Percentiles rank a stretch among this genome's conserved stretches.
Evolutionary conservation across 306 rosid genomes (phyloP).

Genomic region (Coriaria nepalensis): DNA sequence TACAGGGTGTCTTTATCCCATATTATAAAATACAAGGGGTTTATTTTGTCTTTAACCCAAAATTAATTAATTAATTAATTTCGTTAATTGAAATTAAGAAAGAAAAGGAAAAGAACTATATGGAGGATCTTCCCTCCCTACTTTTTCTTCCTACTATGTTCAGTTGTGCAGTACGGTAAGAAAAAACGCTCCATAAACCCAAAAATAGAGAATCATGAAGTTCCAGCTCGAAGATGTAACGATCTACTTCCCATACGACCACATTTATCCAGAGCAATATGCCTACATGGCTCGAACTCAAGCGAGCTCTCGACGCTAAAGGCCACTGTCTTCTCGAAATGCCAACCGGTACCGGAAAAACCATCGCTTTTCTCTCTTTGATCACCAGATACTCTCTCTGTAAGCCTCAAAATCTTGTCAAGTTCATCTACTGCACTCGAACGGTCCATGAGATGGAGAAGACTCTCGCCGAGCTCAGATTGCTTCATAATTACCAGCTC

Average conservation of each 20-base stretch:
- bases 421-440: constrained; percentile 86
- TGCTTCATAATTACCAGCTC: constrained; percentile 58
- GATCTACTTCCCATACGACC: constrained; percentile 79
- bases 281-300: constrained; percentile 81
- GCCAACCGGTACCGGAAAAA: constrained; percentile 94
- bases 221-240: constrained; percentile 66
- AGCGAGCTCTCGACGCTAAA: constrained; percentile 74
- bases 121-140: too few relatives aligned
- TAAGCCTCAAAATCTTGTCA: constrained; percentile 55
- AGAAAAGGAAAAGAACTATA: too few relatives aligned
- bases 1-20: too few relatives aligned
- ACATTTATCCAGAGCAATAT: constrained; percentile 87
- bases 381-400: constrained; percentile 77
- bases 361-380: constrained; percentile 70
- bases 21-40: too few relatives aligned
- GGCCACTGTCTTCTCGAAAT: constrained; percentile 87
- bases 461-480: constrained; percentile 69
- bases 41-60: too few relatives aligned
- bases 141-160: too few relatives aligned
- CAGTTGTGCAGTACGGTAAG: too few relatives aligned
- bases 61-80: too few relatives aligned
- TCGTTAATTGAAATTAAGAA: too few relatives aligned
- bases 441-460: constrained; percentile 99
- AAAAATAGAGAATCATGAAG: constrained; percentile 34
- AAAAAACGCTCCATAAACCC: too few relatives aligned